These are phyloP conservation scores for Pisolithus sp. DNA, from an alignment of 768 basidiomycete genomes.

Conservation along the genomic window DNA sequence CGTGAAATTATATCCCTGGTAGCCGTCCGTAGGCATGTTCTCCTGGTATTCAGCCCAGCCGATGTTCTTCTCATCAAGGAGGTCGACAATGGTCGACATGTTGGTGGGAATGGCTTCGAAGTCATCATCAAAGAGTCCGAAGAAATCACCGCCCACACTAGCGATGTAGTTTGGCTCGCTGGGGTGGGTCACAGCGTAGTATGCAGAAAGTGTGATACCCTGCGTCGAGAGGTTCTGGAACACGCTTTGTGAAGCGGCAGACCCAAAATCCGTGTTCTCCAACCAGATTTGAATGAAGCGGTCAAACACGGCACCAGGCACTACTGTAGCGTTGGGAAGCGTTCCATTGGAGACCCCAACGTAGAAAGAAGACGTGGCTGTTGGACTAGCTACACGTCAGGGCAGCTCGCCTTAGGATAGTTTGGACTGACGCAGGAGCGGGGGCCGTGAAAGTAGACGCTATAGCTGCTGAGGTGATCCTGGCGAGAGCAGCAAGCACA, in stretches of 20 bases:
- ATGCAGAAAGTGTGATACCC: slow-evolving; percentile 43
- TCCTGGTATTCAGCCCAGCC: slow-evolving; percentile 62
- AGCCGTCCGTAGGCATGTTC: slow-evolving; percentile 48
- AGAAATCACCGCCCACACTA: slow-evolving; percentile 47
- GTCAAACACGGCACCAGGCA: slow-evolving; percentile 36
- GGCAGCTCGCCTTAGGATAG: background rate
- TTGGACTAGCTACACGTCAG: slow-evolving; percentile 18
- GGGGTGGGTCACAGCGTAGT: slow-evolving; percentile 48
- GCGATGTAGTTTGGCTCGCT: slow-evolving; percentile 57
- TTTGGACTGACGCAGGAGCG: slow-evolving; percentile 22
- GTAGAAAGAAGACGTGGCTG: slow-evolving; percentile 33
- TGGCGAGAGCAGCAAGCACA: slow-evolving; percentile 11
- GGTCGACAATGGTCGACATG: slow-evolving; percentile 52
- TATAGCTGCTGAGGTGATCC: slow-evolving; percentile 8
- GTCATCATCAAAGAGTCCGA: slow-evolving; percentile 39
- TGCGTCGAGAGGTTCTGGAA: slow-evolving; percentile 38
- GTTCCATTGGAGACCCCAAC: slow-evolving; percentile 37
- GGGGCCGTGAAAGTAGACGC: too few relatives aligned
- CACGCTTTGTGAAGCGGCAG: slow-evolving; percentile 20
- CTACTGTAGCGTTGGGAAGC: slow-evolving; percentile 31
- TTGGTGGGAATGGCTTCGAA: slow-evolving; percentile 32
- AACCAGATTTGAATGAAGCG: slow-evolving; percentile 37
- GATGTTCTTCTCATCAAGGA: slow-evolving; percentile 50
- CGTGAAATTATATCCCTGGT: slow-evolving; percentile 31
- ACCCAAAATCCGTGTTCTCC: slow-evolving; percentile 53